phyloP scores from a whole-genome alignment of 306 rosid species.

The Malus asiatica region DNA sequence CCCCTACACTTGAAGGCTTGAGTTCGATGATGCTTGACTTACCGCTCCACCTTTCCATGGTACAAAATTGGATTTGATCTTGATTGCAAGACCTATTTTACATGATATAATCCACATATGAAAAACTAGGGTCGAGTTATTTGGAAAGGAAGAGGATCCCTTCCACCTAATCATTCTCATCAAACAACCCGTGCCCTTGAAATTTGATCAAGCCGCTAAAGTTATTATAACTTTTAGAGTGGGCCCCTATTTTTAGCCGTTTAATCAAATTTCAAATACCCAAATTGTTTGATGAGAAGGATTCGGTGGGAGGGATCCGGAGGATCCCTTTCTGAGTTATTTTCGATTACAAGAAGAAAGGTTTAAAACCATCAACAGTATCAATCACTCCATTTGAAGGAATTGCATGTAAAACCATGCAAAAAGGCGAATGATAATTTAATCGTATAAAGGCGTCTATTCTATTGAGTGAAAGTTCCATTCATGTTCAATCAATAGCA shows the following conservation, averaged over 20 bases:
- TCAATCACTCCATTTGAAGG: slow-evolving; percentile 92
- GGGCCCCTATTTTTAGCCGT: too few species aligned
- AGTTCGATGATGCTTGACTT: slow-evolving; percentile 24
- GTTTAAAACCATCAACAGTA: slow-evolving; percentile 31
- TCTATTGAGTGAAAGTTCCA: not conserved
- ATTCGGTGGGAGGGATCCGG: too few species aligned
- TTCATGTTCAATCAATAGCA: not conserved
- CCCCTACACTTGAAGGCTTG: too few species aligned
- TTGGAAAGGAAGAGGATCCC: too few species aligned
- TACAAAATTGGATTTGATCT: slow-evolving; percentile 64
- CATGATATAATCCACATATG: not conserved
- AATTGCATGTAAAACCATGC: slow-evolving; percentile 85
- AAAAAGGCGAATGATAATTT: slow-evolving; percentile 7
- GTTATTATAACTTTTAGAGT: too few species aligned
- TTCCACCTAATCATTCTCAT: too few species aligned
- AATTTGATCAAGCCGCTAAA: too few species aligned
- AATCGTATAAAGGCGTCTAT: not conserved
- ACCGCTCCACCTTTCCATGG: slow-evolving; percentile 99
- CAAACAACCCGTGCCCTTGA: rapidly evolving
- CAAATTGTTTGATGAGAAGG: too few species aligned
- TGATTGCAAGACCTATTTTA: slow-evolving; percentile 71
- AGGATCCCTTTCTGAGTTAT: too few species aligned
- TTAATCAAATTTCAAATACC: too few species aligned
- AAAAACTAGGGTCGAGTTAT: not conserved
- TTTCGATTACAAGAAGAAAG: not conserved